Conservation (phyloP, 495 filamentous ascomycete species). For the Talaromyces ruber region DNA sequence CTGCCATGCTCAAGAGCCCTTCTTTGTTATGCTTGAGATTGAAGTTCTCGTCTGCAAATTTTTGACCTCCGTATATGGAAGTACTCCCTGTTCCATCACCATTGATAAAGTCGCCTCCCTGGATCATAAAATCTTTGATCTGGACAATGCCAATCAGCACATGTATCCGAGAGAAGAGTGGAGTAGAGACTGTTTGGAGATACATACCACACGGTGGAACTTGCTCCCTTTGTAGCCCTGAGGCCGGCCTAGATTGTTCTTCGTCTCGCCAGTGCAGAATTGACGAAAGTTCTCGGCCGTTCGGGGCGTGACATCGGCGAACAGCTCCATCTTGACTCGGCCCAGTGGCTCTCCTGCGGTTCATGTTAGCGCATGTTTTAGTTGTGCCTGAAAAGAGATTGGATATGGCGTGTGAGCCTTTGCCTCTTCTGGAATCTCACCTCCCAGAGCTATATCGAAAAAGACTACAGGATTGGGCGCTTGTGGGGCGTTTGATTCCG, state of each 20-base stretch:
- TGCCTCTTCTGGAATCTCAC: conserved; percentile 40
- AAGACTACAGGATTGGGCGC: conserved; percentile 63
- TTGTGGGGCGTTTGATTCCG: background rate
- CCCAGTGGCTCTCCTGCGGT: conserved; percentile 76
- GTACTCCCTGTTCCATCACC: conserved; percentile 84
- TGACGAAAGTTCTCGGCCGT: conserved; percentile 97
- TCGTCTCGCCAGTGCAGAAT: conserved; percentile 92
- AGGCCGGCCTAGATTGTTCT: conserved; percentile 68
- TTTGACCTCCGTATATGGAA: conserved; percentile 76
- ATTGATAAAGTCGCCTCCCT: conserved; percentile 94
- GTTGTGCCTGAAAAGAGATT: background rate
- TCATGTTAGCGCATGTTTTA: background rate
- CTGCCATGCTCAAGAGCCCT: conserved; percentile 88
- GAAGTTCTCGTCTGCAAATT: conserved; percentile 93
- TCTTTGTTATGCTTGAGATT: conserved; percentile 63
- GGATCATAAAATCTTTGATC: conserved; percentile 97
- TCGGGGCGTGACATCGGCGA: conserved; percentile 70
- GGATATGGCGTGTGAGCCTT: background rate
- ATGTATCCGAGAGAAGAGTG: background rate
- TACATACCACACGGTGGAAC: conserved; percentile 86
- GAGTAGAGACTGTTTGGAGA: background rate
- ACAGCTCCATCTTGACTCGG: conserved; percentile 90
- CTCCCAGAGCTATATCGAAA: conserved; percentile 87
- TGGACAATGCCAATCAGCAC: conserved; percentile 18
- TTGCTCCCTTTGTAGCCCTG: conserved; percentile 92